Evolutionary conservation across 2,329 filamentous ascomycete genomes (phyloP), one percentile per base, ranked within the genome.

Genomic region (Fusarium veterinarium): DNA sequence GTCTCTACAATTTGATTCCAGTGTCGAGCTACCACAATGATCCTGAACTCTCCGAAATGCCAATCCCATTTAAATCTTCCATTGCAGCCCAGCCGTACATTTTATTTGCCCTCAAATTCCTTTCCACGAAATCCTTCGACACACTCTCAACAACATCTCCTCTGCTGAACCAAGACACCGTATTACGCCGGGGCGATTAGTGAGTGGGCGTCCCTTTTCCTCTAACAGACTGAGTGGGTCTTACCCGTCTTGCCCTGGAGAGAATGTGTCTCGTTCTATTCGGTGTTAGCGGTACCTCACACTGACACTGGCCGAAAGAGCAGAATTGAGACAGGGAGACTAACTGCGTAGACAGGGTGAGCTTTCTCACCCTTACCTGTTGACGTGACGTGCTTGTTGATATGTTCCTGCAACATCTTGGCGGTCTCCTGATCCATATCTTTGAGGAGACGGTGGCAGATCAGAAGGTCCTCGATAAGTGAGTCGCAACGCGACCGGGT

Each of bases 161-260:
- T 42, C 41, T 42, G 41, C 25, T 23, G 41, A 23, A 23, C 3
- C 20, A 42, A 42, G 41, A 16, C 20, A 17, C 41, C 20, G 41
- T 42, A 42, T 42, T 42, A 42, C 20, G n/a, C 41, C 6, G 41
- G n/a, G 41, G n/a, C n/a, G 41, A 5, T 23, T 16, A 42, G 13
- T 42, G 12, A 42, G 11, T 23, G n/a, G 6, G 8, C n/a, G n/a
- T 25, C 41, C 13, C 11, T 3, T 42, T 42, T 42, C 41, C 41
- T 59, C 76, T 89, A 97, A 83, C 95, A 98, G 64, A 97, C 86
- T 41, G 90, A 91, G 81, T 97, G 95, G 3, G 94, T 95, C 89
- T 98, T 98, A 61, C 94, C 95, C 65, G 90, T 90, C 89, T 96
- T 95, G 19, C 93, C 95, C 84, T 97, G 94, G 75, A 98, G 84